These are phyloP conservation scores for Pichia inconspicua DNA, from an alignment of 1,139 yeast species.

Conservation along the genomic window DNA sequence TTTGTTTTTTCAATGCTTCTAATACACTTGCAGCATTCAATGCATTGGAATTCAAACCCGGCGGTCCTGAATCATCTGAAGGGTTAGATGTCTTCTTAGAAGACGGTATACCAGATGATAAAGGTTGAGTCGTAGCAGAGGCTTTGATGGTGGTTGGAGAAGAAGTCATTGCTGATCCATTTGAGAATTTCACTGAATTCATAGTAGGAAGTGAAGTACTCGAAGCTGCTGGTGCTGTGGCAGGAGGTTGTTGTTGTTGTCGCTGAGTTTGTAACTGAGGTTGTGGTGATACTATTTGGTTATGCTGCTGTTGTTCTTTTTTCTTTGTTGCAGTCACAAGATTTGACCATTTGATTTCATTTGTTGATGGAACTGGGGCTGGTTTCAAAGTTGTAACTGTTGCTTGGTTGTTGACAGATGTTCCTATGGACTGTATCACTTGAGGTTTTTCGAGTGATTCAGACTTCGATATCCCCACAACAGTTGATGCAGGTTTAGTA, in stretches of 20 bases:
- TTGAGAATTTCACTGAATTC: neutral
- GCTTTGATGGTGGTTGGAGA: neutral
- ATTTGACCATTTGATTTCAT: constrained; percentile 63
- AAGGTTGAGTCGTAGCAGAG: neutral
- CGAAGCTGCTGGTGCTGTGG: constrained; percentile 3
- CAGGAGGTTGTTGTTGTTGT: constrained; percentile 1
- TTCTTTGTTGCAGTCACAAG: constrained; percentile 45
- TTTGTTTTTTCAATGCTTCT: constrained; percentile 28
- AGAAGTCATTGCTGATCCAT: neutral
- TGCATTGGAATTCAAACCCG: constrained; percentile 24
- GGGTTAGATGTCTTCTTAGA: neutral
- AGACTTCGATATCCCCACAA: neutral
- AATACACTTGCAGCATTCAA: constrained; percentile 29
- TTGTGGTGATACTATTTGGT: neutral
- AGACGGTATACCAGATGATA: neutral
- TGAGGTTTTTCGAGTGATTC: constrained; percentile 10
- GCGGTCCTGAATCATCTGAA: constrained; percentile 1
- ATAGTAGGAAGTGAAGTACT: neutral
- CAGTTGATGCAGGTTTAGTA: neutral
- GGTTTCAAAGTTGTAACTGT: constrained; percentile 47
- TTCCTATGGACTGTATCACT: constrained; percentile 14
- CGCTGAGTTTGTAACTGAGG: constrained; percentile 2
- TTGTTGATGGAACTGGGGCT: constrained; percentile 56
- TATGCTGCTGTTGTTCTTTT: constrained; percentile 5
- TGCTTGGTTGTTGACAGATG: constrained; percentile 14